These are phyloP conservation scores for Parmales sp. DNA, from an alignment of 108 stramenopile species.

Conservation along the genomic window DNA sequence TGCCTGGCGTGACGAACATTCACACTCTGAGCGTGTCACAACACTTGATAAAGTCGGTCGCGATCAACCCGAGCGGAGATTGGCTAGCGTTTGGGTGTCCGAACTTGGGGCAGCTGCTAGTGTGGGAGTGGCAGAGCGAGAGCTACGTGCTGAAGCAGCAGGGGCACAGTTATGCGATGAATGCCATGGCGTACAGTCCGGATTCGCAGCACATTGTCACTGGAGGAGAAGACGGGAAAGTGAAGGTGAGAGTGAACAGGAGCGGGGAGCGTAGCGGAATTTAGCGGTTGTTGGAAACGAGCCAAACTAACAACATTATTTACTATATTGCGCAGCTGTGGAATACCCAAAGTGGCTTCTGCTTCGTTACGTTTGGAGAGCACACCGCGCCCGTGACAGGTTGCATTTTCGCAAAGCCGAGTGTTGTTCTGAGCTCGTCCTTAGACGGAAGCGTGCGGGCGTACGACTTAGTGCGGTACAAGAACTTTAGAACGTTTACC, in stretches of 20 bases:
- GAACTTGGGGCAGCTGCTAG: conserved; percentile 78
- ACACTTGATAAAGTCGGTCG: conserved; percentile 57
- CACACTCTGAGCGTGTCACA: conserved; percentile 74
- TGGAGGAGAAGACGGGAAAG: conserved; percentile 93
- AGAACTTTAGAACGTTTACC: conserved; percentile 87
- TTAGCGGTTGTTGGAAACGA: no score
- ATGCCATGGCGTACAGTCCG: conserved; percentile 82
- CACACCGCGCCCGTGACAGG: conserved; percentile 91
- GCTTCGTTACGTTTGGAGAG: conserved; percentile 88
- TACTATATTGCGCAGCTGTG: no score
- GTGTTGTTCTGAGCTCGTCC: conserved; percentile 80
- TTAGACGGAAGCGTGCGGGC: conserved; percentile 95
- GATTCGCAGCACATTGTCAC: conserved; percentile 87
- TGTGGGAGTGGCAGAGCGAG: conserved; percentile 99
- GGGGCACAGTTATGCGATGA: conserved; percentile 91
- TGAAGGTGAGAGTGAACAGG: no score
- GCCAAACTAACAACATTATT: no score
- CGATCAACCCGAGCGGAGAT: conserved; percentile 78
- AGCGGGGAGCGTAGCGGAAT: no score
- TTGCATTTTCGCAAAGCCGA: conserved; percentile 72
- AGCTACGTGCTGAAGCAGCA: conserved; percentile 97
- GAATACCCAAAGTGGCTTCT: conserved; percentile 91
- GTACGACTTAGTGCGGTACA: conserved; percentile 89
- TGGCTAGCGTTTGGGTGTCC: conserved; percentile 95
- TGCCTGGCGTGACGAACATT: conserved; percentile 74